Base-by-base conservation (phyloP, 2,329 filamentous ascomycete genomes). In the Thermothelomyces thermophilus region DNA sequence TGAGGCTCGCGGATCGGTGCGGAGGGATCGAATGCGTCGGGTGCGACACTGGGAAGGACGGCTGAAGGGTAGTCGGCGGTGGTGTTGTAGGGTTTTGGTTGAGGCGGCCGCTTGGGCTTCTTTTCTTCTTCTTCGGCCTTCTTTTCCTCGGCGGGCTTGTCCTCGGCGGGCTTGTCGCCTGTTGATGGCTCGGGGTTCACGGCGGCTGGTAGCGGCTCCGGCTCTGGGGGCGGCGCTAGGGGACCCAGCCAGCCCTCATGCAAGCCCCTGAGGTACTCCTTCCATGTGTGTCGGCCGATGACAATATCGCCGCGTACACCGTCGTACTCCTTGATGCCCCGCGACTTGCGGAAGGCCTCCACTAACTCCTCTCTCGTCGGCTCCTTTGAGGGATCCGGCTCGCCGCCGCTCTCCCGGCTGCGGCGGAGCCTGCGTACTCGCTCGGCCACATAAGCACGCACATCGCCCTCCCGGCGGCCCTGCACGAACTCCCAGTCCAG, bases 221-320 rank as follows among this genome's bases (percentile, higher is more conserved):
- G 64, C 47, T 70, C 64, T 24, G 65, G 61, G 1, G 86, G 85
- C 49, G 81, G 69, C 52, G 85, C 80, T 37, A 95, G 71, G 7
- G 93, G 90, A 0, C 93, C 91, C 20, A 98, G 72, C 91, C 93
- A 98, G 49, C 93, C 93, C 69, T 98, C 93, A 65, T 98, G 93
- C 58, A 97, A 64, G 40, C 93, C 93, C 51, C 90, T 79, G 20
- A 97, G 73, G 66, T 97, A 98, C 69, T 98, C 93, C 70, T 96
- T 98, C 93, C 93, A 98, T 9, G 91, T 84, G 65, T 96, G 87
- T 50, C 91, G 75, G 11, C 93, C 93, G 60, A 98, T 81, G 16
- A 97, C 82, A 45, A 98, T 76, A 64, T 97, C 91, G 39, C 93
- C 93, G 55, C 79, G 78, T 19, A 85, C 73, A 9, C 87, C 90